Conservation (phyloP, 345 rosid genomes). For the Erodium maritimum region DNA sequence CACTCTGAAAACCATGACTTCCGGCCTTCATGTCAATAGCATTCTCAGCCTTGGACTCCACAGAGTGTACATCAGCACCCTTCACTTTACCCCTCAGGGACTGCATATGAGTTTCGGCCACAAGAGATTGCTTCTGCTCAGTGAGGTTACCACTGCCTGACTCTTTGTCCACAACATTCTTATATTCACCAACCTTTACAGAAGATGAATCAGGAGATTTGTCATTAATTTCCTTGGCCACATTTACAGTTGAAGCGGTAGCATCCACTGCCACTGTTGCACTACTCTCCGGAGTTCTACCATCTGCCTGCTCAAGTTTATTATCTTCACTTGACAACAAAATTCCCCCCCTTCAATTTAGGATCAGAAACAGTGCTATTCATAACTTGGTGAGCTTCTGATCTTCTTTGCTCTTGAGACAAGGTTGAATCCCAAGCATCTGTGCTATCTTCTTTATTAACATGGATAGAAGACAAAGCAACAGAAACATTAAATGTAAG, state of each 20-base stretch:
- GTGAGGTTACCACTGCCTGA: conserved; percentile 9
- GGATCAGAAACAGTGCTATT: conserved; percentile 17
- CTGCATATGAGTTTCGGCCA: too few species aligned
- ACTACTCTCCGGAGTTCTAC: too few species aligned
- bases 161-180: conserved; percentile 16
- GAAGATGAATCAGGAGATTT: too few species aligned
- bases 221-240: too few species aligned
- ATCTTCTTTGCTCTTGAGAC: conserved; percentile 15
- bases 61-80: conserved; percentile 12
- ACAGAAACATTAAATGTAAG: conserved; percentile 7
- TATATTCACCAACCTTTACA: too few species aligned
- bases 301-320: too few species aligned
- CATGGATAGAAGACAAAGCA: conserved; percentile 8
- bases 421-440: conserved; percentile 8
- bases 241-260: too few species aligned
- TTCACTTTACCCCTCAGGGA: conserved; percentile 17
- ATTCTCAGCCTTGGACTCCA: conserved; percentile 13
- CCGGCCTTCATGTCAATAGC: conserved; percentile 19
- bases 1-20: conserved; percentile 17
- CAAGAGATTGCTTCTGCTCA: conserved; percentile 13
- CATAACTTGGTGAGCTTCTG: conserved; percentile 13
- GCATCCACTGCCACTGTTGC: too few species aligned
- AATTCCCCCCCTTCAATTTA: conserved; percentile 14
- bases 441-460: conserved; percentile 15
- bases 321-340: too few species aligned